Evolutionary conservation across 2,329 filamentous ascomycete genomes (phyloP).

Genomic region (Clathrospora elynae): DNA sequence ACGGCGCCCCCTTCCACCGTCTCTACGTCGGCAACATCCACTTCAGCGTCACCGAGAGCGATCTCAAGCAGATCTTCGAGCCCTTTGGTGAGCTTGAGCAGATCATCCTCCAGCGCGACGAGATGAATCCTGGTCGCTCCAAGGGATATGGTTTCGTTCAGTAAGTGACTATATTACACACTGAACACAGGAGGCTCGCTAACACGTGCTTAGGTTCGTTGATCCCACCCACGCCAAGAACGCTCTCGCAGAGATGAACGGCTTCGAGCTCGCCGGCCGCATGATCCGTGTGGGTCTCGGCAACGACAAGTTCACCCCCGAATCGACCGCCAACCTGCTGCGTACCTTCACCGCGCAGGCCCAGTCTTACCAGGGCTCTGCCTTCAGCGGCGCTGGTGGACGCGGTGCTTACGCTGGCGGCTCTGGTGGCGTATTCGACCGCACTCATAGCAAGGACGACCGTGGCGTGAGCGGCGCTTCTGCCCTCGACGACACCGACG

Average conservation of each 20-base stretch:
- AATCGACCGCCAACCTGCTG: slow-evolving; percentile 89
- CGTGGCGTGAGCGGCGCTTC: slow-evolving; percentile 87
- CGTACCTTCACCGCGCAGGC: slow-evolving; percentile 79
- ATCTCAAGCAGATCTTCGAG: slow-evolving; percentile 94
- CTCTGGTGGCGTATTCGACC: slow-evolving; percentile 76
- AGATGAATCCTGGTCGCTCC: slow-evolving; percentile 61
- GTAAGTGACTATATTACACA: slow-evolving; percentile 62
- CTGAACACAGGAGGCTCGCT: slow-evolving; percentile 9
- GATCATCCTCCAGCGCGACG: slow-evolving; percentile 96
- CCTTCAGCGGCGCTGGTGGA: slow-evolving; percentile 87
- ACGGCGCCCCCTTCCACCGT: slow-evolving; percentile 92
- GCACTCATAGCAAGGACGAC: slow-evolving; percentile 85
- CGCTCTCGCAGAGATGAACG: slow-evolving; percentile 98
- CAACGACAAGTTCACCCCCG: slow-evolving; percentile 99
- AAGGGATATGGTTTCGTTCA: slow-evolving; percentile 98
- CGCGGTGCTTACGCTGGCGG: slow-evolving; percentile 82
- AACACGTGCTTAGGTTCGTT: slow-evolving; percentile 71
- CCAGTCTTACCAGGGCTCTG: slow-evolving; percentile 78
- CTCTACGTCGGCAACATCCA: slow-evolving; percentile 99
- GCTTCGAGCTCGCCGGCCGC: slow-evolving; percentile 95
- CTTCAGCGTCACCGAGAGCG: slow-evolving; percentile 97
- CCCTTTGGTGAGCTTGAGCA: slow-evolving; percentile 98
- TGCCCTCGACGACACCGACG: slow-evolving; percentile 95
- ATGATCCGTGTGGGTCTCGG: slow-evolving; percentile 98
- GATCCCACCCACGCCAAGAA: slow-evolving; percentile 90